Conservation (phyloP, 2,329 filamentous ascomycete genomes). For the Ophiostoma fasciatum region DNA sequence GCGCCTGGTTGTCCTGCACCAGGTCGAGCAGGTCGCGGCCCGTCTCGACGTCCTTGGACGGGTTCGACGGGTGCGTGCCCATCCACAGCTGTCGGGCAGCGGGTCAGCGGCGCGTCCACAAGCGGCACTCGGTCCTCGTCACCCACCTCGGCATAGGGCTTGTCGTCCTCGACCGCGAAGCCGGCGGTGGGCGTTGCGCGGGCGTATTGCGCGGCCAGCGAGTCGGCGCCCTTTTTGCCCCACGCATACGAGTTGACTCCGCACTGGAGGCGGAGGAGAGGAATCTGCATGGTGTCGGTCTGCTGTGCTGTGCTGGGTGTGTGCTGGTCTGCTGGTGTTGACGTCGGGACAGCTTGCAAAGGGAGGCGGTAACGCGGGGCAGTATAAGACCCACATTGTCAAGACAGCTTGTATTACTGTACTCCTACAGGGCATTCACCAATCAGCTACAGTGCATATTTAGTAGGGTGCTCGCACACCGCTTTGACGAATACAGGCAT, state of each 20-base stretch:
- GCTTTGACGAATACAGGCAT: no score
- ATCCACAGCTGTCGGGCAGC: slow-evolving; percentile 72
- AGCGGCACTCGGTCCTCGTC: not conserved
- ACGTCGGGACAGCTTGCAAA: no score
- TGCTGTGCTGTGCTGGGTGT: no score
- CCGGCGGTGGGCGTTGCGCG: slow-evolving; percentile 63
- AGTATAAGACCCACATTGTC: no score
- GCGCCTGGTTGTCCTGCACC: slow-evolving; percentile 69
- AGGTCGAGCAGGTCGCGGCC: slow-evolving; percentile 77
- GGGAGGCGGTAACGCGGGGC: no score
- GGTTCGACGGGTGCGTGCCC: slow-evolving; percentile 93
- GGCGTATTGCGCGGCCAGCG: slow-evolving; percentile 79
- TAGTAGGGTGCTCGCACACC: no score
- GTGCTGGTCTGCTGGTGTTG: no score
- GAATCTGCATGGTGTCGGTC: slow-evolving; percentile 49
- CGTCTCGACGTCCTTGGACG: slow-evolving; percentile 76
- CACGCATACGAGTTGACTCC: slow-evolving; percentile 98
- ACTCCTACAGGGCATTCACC: no score
- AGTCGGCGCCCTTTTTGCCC: slow-evolving; percentile 83
- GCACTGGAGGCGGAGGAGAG: slow-evolving; percentile 72
- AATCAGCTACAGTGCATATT: no score
- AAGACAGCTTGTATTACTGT: no score
- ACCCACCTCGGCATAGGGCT: slow-evolving; percentile 82
- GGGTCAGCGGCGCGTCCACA: not conserved
- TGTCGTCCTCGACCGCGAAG: slow-evolving; percentile 68